Base-by-base conservation (phyloP, 176 grass and related monocot genomes). In the Oryza glaberrima region DNA sequence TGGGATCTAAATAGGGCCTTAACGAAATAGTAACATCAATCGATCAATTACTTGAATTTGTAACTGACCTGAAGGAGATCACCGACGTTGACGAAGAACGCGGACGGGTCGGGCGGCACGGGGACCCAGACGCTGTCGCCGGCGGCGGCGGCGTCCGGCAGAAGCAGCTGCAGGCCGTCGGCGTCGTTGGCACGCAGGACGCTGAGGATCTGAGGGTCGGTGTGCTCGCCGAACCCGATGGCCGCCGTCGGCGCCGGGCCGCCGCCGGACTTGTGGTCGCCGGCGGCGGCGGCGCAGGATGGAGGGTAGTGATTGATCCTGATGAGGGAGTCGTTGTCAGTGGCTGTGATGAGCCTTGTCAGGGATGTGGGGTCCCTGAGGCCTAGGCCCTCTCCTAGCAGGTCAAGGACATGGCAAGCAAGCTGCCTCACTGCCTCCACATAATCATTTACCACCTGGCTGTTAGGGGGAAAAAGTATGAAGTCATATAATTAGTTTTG, bases 271-370 rank as follows among this genome's bases (percentile, higher is more conserved):
- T 51, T 16, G 20, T 0, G 13, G 26, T 17, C 3, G 9, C 54
- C 47, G 65, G 3, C 5, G 14, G 3, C 5, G 14, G 5, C 30
- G 20, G 43, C 52, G 56, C 13, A 7, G 10, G 60, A 65, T 7
- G 90, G 70, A 23, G 96, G 96, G 73, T 99, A 99, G 70, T 99
- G 86, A 34, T 99, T 99, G 81, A 99, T 86, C 83, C 93, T 90
- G 51, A 99, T 13, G 82, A 99, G 84, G 67, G 91, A 96, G 84
- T 99, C 96, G 76, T 72, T 77, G 78, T 99, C 93, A 65, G 11
- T 41, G 83, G 88, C 86, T 0, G 76, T 84, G 70, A 99, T 20
- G n/a, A 94, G 77, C 65, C 86, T 66, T 67, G 90, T 92, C 14
- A 96, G 43, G 11, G 76, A 78, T 26, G 78, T 72, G 11, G 80